These are phyloP conservation scores for Phytophthora macrochlamydospora DNA, from an alignment of 352 stramenopile genomes.

Conservation along the genomic window DNA sequence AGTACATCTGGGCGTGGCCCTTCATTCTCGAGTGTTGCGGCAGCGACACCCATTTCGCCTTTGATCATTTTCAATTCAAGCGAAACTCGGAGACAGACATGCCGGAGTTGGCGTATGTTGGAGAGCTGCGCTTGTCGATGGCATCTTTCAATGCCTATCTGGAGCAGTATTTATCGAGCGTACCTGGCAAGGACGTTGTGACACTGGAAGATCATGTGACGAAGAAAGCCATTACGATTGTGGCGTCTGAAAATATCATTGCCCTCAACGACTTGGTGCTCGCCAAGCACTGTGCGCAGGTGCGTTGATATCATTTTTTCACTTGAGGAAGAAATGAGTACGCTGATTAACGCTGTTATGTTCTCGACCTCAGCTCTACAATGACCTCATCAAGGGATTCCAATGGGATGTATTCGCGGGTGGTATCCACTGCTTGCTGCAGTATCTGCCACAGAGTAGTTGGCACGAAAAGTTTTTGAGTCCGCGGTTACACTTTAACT, in stretches of 20 bases:
- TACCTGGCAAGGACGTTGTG: conserved; percentile 60
- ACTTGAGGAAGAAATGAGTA: background rate
- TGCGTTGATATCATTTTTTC: conserved; percentile 16
- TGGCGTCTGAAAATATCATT: conserved; percentile 78
- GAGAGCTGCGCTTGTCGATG: conserved; percentile 73
- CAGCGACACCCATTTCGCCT: conserved; percentile 68
- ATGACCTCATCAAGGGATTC: conserved; percentile 83
- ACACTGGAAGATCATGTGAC: conserved; percentile 70
- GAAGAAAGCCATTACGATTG: conserved; percentile 72
- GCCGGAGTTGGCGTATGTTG: conserved; percentile 70
- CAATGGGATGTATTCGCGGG: conserved; percentile 86
- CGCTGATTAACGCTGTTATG: background rate
- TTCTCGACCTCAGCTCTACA: conserved; percentile 52
- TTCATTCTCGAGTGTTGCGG: conserved; percentile 83
- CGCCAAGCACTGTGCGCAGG: conserved; percentile 70
- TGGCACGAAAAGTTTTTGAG: conserved; percentile 70
- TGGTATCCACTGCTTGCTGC: conserved; percentile 81
- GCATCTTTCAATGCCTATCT: conserved; percentile 78
- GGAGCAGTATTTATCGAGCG: conserved; percentile 71
- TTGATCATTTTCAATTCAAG: conserved; percentile 83
- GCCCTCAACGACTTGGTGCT: conserved; percentile 73
- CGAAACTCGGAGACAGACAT: conserved; percentile 47
- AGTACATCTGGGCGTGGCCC: conserved; percentile 83
- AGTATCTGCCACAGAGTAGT: conserved; percentile 72
- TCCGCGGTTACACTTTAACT: conserved; percentile 79